These are phyloP conservation scores for Monosporascus sp. DNA, from an alignment of 2,329 filamentous ascomycete genomes.

Conservation along the genomic window DNA sequence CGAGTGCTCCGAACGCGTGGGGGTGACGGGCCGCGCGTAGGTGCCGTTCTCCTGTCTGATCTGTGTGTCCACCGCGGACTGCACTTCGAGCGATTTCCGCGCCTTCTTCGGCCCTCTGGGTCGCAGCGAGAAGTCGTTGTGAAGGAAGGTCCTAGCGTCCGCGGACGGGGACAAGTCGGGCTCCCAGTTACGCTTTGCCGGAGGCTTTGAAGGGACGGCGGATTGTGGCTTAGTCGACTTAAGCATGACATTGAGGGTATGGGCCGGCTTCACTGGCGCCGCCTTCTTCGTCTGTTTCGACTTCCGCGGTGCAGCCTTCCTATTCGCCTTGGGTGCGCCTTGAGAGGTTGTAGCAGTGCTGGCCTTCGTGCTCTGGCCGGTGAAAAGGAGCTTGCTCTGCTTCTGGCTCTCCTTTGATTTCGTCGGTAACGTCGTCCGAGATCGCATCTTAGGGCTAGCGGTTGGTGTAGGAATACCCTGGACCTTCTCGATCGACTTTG, in stretches of 20 bases:
- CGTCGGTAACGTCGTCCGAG: constrained; percentile 31
- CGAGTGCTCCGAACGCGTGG: constrained; percentile 11
- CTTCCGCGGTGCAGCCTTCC: constrained; percentile 27
- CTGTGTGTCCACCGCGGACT: constrained; percentile 9
- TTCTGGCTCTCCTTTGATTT: constrained; percentile 39
- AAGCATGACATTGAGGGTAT: constrained; percentile 24
- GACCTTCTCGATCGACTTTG: constrained; percentile 36
- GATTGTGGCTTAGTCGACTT: constrained; percentile 21
- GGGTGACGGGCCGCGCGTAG: constrained; percentile 17
- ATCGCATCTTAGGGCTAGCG: constrained; percentile 46
- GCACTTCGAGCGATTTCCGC: constrained; percentile 4
- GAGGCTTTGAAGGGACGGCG: constrained; percentile 14
- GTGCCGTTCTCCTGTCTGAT: constrained; percentile 6
- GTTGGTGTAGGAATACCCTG: constrained; percentile 53
- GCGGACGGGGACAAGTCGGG: constrained; percentile 6
- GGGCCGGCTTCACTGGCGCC: constrained; percentile 32
- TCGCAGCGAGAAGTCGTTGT: constrained; percentile 24
- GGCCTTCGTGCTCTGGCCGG: constrained; percentile 17
- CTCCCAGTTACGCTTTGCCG: constrained; percentile 20
- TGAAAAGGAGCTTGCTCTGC: constrained; percentile 48
- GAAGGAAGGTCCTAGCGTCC: constrained; percentile 10
- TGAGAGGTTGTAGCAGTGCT: constrained; percentile 8
- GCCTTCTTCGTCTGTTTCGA: constrained; percentile 38
- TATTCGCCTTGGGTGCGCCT: constrained; percentile 27
- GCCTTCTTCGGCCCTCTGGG: constrained; percentile 14